A percentile compares a stretch with the other conserved stretches of the same genome.
These are phyloP conservation scores for Brassica nigra DNA, from an alignment of 345 rosid species.

Conservation along the genomic window DNA sequence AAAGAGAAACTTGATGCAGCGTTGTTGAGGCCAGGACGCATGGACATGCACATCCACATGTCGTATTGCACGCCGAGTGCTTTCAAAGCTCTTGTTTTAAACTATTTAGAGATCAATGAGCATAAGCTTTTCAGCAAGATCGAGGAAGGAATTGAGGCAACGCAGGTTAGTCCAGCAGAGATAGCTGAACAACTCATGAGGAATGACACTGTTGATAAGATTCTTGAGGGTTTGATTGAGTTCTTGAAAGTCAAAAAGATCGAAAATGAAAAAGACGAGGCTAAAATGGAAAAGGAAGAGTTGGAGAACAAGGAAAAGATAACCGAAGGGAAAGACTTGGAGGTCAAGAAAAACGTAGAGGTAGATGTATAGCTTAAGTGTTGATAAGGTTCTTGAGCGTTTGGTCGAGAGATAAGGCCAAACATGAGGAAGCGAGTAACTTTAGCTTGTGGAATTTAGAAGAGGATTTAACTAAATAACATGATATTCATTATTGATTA, in stretches of 20 bases:
- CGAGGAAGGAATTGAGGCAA: constrained; percentile 33
- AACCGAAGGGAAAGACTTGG: background rate
- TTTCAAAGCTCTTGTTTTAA: constrained; percentile 42
- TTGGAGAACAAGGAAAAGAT: background rate
- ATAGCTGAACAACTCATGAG: constrained; percentile 52
- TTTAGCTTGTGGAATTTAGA: background rate
- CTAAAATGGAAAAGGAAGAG: constrained; percentile 5
- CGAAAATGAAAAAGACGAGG: constrained; percentile 29
- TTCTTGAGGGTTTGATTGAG: constrained; percentile 36
- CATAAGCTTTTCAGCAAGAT: constrained; percentile 38
- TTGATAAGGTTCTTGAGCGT: constrained; percentile 36
- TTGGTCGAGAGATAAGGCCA: constrained; percentile 32
- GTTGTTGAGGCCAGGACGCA: constrained; percentile 60
- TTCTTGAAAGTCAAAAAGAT: constrained; percentile 41
- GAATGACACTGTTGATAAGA: constrained; percentile 40
- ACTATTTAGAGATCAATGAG: constrained; percentile 42
- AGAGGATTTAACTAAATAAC: background rate
- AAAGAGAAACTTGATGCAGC: constrained; percentile 50
- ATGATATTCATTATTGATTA: background rate
- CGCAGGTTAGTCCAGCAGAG: constrained; percentile 51
- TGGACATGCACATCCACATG: constrained; percentile 70
- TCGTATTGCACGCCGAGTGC: constrained; percentile 48
- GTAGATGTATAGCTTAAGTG: constrained; percentile 44
- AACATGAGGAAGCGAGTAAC: background rate
- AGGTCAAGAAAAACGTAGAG: constrained; percentile 36